Evolutionary conservation across 192 early-diverging fungal genomes (phyloP).

Genomic region (Kickxella alabastrina): DNA sequence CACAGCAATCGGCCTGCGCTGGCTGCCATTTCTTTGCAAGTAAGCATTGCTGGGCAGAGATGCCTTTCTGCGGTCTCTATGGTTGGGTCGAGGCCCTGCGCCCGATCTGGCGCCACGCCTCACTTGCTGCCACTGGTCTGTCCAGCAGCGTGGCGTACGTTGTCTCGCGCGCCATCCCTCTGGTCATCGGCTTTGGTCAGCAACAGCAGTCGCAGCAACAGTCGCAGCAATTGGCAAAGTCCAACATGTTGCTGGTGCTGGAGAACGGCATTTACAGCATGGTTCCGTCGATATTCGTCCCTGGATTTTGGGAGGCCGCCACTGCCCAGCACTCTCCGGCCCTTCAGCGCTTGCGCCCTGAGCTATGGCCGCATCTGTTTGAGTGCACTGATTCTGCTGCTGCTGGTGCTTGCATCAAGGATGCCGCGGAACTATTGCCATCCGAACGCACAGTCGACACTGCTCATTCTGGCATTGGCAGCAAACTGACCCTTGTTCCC

Average conservation of each 20-base stretch:
- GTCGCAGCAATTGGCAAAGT: neutral
- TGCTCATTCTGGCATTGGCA: neutral
- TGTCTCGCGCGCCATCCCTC: conserved; percentile 4
- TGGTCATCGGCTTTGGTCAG: conserved; percentile 1
- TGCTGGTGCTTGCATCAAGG: neutral
- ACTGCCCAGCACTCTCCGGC: conserved; percentile 16
- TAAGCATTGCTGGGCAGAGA: too few relatives aligned
- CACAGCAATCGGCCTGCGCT: too few relatives aligned
- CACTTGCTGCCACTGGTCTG: neutral
- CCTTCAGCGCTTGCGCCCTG: conserved; percentile 42
- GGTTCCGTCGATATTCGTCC: conserved; percentile 27
- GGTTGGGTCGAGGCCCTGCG: neutral
- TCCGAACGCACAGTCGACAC: neutral
- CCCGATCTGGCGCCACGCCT: conserved; percentile 5
- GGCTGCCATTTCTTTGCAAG: too few relatives aligned
- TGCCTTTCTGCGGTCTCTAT: too few relatives aligned
- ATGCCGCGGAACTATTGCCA: neutral
- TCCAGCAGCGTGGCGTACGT: neutral
- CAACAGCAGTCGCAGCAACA: neutral
- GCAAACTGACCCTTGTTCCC: neutral
- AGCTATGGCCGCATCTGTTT: conserved; percentile 43
- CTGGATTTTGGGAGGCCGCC: conserved; percentile 29
- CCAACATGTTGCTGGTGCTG: neutral
- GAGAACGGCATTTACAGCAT: conserved; percentile 11
- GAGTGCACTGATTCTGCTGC: neutral